Evolutionary conservation across 2,329 filamentous ascomycete genomes (phyloP).

Genomic region (Dichotomopilus funicola): DNA sequence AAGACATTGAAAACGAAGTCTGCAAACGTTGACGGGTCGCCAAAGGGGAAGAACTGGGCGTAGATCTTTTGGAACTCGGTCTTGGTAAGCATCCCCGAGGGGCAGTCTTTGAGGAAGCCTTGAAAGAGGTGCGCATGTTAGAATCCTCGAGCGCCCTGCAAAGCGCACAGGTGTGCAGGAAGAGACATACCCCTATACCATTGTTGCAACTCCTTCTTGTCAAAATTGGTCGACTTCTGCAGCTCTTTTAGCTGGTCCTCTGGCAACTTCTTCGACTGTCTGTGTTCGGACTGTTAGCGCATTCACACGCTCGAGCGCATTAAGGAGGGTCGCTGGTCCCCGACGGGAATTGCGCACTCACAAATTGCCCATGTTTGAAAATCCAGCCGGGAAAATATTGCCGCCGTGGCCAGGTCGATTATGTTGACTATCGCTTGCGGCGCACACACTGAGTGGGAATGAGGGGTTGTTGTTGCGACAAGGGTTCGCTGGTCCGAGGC

Average conservation of each 20-base stretch:
- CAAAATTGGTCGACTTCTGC: conserved; percentile 95
- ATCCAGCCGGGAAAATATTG: conserved; percentile 2
- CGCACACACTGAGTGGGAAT: neutral
- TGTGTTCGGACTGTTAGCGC: conserved; percentile 34
- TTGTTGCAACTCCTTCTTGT: conserved; percentile 99
- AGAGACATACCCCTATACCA: conserved; percentile 87
- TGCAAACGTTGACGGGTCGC: conserved; percentile 93
- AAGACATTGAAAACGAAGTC: conserved; percentile 99
- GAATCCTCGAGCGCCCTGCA: neutral
- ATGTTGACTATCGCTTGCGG: neutral
- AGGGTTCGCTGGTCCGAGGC: conserved; percentile 5
- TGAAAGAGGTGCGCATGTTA: neutral
- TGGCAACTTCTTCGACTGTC: conserved; percentile 94
- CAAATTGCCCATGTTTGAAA: conserved; percentile 46
- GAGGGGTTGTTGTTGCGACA: conserved; percentile 9
- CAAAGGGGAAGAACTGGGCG: conserved; percentile 98
- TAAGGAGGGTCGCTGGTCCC: neutral
- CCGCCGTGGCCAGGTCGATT: conserved; percentile 6
- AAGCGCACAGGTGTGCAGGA: neutral
- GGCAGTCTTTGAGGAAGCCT: conserved; percentile 99
- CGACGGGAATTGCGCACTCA: conserved; percentile 32
- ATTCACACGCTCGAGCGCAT: neutral
- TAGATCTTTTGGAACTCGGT: conserved; percentile 99
- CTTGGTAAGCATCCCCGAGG: conserved; percentile 92
- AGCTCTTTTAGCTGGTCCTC: conserved; percentile 93